Percentiles rank a stretch among this genome's conserved stretches.
These are phyloP conservation scores for Gracilaria caudata DNA, from an alignment of 23 red algal genomes.

Conservation along the genomic window DNA sequence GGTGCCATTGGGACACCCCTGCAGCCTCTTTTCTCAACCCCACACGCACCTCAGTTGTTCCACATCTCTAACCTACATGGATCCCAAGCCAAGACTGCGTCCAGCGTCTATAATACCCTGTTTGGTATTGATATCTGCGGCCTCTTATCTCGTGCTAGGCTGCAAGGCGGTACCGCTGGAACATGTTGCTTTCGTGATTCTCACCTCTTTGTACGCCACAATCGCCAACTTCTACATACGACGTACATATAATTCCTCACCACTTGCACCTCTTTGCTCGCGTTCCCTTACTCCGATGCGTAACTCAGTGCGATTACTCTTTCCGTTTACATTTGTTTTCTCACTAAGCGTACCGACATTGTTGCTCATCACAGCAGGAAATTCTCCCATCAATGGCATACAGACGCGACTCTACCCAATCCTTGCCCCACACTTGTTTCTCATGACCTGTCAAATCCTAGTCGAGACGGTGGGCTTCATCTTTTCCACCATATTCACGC, in stretches of 20 bases:
- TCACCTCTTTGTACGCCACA: conserved; percentile 14
- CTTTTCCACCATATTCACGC: conserved; percentile 4
- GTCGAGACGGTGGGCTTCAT: conserved; percentile 49
- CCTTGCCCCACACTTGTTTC: conserved; percentile 55
- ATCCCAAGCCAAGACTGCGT: not conserved
- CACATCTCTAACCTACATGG: no score
- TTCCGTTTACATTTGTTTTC: conserved; percentile 59
- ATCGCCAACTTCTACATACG: conserved; percentile 50
- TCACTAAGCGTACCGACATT: conserved; percentile 31
- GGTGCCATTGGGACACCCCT: no score
- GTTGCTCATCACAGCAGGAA: conserved; percentile 28
- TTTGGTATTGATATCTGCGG: not conserved
- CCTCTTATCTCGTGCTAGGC: not conserved
- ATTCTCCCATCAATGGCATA: not conserved
- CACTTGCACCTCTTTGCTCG: not conserved
- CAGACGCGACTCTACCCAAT: conserved; percentile 38
- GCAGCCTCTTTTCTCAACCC: no score
- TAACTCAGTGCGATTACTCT: conserved; percentile 50
- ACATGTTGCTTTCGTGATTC: conserved; percentile 39
- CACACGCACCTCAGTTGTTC: no score
- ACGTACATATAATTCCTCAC: not conserved
- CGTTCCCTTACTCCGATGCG: conserved; percentile 32
- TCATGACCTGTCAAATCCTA: conserved; percentile 62
- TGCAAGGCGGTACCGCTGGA: conserved; percentile 30
- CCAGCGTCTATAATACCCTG: not conserved